Conservation (phyloP, 192 early-diverging fungal species). For the Mycoemilia scoparia region DNA sequence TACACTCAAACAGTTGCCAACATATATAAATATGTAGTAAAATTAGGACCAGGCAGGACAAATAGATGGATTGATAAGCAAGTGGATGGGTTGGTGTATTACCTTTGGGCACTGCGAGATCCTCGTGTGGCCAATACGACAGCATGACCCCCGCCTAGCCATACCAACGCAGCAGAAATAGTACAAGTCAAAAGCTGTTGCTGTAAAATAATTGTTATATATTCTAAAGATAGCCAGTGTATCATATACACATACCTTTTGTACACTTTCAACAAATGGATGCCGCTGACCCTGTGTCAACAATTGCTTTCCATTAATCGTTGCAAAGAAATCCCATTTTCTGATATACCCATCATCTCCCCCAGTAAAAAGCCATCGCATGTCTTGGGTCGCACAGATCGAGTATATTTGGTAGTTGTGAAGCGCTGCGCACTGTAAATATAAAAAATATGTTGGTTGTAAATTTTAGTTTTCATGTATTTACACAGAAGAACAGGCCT, state of each 20-base stretch:
- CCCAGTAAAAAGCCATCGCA: conserved; percentile 68
- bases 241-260: too few species aligned
- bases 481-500: neutral
- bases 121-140: conserved; percentile 29
- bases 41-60: neutral
- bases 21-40: neutral
- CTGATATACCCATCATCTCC: conserved; percentile 89
- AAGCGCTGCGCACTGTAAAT: conserved; percentile 20
- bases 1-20: conserved; percentile 3
- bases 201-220: neutral
- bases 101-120: conserved; percentile 4
- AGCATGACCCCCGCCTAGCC: conserved; percentile 18
- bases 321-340: conserved; percentile 80
- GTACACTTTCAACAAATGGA: conserved; percentile 67
- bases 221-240: neutral
- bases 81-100: conserved; percentile 1
- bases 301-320: conserved; percentile 60
- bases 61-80: neutral
- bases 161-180: conserved; percentile 11
- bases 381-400: conserved; percentile 43
- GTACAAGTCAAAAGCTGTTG: too few species aligned
- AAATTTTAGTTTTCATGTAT: neutral
- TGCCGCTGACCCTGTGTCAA: conserved; percentile 79
- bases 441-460: neutral
- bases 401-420: conserved; percentile 52